phyloP scores from a whole-genome alignment of 306 rosid genomes.

The Biancaea sappan region DNA sequence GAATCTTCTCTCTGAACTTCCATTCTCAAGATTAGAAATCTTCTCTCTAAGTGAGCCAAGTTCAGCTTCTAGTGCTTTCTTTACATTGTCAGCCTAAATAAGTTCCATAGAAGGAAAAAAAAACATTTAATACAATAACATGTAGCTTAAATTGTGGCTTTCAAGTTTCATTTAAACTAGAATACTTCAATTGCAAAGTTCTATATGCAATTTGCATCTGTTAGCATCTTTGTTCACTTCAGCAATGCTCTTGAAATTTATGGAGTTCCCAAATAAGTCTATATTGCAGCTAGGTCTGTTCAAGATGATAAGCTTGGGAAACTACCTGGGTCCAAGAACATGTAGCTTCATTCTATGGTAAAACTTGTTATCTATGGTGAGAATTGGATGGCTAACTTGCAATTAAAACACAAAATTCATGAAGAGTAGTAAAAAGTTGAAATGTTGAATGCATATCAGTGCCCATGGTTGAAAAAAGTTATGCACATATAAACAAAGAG shows the following conservation, averaged over 20 bases:
- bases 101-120: constrained; percentile 17
- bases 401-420: constrained; percentile 3
- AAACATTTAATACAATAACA: neutral
- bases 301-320: constrained; percentile 40
- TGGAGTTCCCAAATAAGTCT: constrained; percentile 78
- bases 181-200: constrained; percentile 79
- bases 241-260: constrained; percentile 81
- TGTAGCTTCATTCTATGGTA: constrained; percentile 92
- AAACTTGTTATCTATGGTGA: constrained; percentile 42
- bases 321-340: constrained; percentile 51
- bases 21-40: constrained; percentile 76
- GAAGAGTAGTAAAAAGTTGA: neutral
- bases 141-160: neutral
- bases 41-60: constrained; percentile 66
- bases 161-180: constrained; percentile 9
- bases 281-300: constrained; percentile 60
- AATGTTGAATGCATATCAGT: neutral
- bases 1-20: constrained; percentile 60
- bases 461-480: neutral
- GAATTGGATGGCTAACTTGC: constrained; percentile 35
- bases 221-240: constrained; percentile 89
- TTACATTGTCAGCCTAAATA: constrained; percentile 72
- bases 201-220: constrained; percentile 76
- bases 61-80: constrained; percentile 65
- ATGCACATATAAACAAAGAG: neutral